Base-by-base conservation (phyloP, 148 eudicot species). In the Vaccinium macrocarpon region DNA sequence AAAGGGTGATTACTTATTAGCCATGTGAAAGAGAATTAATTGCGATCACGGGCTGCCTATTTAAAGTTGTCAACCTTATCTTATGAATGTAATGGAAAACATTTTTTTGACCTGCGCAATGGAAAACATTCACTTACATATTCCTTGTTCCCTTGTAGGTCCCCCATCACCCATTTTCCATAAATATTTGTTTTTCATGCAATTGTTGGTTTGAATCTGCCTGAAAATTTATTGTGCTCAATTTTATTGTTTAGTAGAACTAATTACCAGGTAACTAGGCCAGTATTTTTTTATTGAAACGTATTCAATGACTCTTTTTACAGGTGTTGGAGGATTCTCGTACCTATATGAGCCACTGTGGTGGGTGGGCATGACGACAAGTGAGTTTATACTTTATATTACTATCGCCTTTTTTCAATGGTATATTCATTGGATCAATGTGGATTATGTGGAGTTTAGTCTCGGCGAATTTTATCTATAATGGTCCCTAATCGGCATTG, bases 351-450 rank as follows among this genome's bases (percentile, higher is more conserved):
- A 95, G 85, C 98, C 98, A 38, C 84, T 95, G 21, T 95, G 98
- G 98, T 95, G 98, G 98, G 89, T 88, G 82, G 98, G 98, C 89
- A 93, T 95, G 98, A 93, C 87, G 84, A 89, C 98, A 87, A 95
- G 98, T 95, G 87, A 93, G 97, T 87, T 38, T 35, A 10, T 32
- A 2, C 80, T 87, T 38, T 35, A 10, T 32, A 2, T 82, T 46
- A 51, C 29, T 70, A 64, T 80, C 18, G 48, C 18, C n/a, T 16
- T 49, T 38, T 38, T 46, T 4, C 46, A 42, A 16, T 35, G 76
- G 38, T 35, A 72, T 35, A 72, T 72, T 38, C 10, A 6, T 38
- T 35, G n/a, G 7, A 68, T 27, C 42, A 29, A 13, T 68, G 19
- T 27, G 73, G 35, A 29, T 38, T 32, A 27, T 68, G 21, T 51